These are phyloP conservation scores for Boletellus sp. DNA, from an alignment of 768 basidiomycete genomes.

Conservation along the genomic window DNA sequence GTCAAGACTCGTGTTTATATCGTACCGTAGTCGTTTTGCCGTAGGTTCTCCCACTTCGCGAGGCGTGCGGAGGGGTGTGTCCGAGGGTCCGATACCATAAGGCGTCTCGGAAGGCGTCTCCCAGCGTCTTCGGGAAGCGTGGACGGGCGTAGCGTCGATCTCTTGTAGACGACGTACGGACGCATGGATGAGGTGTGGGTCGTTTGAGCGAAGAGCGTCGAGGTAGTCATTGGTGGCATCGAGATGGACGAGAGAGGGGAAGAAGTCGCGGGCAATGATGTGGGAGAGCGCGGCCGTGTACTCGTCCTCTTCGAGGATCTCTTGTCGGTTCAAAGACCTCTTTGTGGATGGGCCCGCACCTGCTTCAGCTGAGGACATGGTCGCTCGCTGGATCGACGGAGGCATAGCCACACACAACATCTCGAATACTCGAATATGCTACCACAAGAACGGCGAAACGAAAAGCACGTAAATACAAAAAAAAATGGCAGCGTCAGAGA, in stretches of 20 bases:
- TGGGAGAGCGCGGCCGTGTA: slow-evolving; percentile 86
- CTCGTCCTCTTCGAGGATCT: slow-evolving; percentile 87
- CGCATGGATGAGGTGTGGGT: slow-evolving; percentile 70
- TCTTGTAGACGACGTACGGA: slow-evolving; percentile 74
- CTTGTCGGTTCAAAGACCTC: slow-evolving; percentile 68
- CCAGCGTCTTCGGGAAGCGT: slow-evolving; percentile 31
- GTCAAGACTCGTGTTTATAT: slow-evolving; percentile 68
- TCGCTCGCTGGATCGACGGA: background rate
- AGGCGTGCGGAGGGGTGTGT: slow-evolving; percentile 60
- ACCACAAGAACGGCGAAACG: slow-evolving; percentile 1
- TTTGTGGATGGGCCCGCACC: slow-evolving; percentile 26
- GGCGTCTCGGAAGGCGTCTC: slow-evolving; percentile 64
- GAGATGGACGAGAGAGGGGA: slow-evolving; percentile 86
- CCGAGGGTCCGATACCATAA: slow-evolving; percentile 51
- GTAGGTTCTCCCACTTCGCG: slow-evolving; percentile 40
- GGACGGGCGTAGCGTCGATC: slow-evolving; percentile 49
- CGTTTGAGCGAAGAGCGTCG: slow-evolving; percentile 70
- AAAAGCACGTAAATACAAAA: slow-evolving; percentile 13
- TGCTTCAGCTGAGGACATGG: slow-evolving; percentile 29
- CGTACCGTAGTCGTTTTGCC: slow-evolving; percentile 56
- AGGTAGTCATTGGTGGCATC: slow-evolving; percentile 88
- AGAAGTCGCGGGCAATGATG: slow-evolving; percentile 97
- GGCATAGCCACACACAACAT: too few species aligned
- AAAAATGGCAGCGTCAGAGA: slow-evolving; percentile 4
- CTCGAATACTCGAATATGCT: too few species aligned